phyloP scores from a whole-genome alignment of 352 stramenopile species.

The Phytophthora sojae region DNA sequence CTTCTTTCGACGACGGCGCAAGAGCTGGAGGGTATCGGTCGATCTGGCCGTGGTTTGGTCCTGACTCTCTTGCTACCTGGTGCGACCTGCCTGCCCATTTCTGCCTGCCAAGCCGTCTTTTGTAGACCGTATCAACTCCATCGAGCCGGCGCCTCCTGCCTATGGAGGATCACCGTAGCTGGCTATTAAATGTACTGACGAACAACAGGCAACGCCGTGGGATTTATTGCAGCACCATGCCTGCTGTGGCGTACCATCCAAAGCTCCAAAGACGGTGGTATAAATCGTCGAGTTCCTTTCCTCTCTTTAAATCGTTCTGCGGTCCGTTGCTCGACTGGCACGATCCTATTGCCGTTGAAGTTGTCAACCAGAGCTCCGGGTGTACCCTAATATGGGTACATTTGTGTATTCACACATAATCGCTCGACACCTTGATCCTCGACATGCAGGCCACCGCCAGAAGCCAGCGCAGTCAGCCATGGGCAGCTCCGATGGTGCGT shows the following conservation, averaged over 20 bases:
- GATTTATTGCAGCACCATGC: neutral
- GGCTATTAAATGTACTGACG: constrained; percentile 33
- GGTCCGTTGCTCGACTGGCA: no score
- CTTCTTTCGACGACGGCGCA: constrained; percentile 19
- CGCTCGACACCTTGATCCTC: no score
- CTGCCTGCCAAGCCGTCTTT: constrained; percentile 22
- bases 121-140: constrained; percentile 34
- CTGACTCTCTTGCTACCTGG: neutral
- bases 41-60: neutral
- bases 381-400: neutral
- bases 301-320: no score
- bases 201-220: neutral
- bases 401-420: neutral
- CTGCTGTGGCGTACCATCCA: no score
- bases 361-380: neutral
- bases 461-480: constrained; percentile 22
- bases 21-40: neutral
- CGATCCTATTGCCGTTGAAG: neutral
- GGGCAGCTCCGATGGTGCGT: constrained; percentile 70
- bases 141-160: constrained; percentile 10
- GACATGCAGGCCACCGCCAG: neutral
- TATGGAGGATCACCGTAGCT: constrained; percentile 1
- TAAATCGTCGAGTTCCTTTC: no score
- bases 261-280: no score
- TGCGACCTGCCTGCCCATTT: constrained; percentile 7